Evolutionary conservation across 495 filamentous ascomycete genomes (phyloP).

Genomic region (Aspergillus heteromorphus): DNA sequence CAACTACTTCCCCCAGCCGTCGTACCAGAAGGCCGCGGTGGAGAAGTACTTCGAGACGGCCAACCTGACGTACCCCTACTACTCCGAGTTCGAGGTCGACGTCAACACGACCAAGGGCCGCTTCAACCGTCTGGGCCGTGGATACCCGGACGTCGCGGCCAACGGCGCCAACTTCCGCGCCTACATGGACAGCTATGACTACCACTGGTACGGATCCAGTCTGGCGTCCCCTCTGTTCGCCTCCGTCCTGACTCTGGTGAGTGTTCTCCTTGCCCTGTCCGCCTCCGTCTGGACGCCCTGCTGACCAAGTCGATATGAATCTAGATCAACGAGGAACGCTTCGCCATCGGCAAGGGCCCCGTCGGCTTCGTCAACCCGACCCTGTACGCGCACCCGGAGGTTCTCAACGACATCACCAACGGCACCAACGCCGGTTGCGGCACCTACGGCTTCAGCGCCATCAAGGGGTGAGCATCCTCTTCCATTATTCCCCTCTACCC

Average conservation of each 20-base stretch:
- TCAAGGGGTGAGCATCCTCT: slow-evolving; percentile 22
- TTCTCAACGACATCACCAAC: slow-evolving; percentile 55
- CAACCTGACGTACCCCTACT: slow-evolving; percentile 39
- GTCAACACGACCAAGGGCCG: slow-evolving; percentile 41
- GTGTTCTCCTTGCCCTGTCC: slow-evolving; percentile 44
- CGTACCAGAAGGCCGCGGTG: slow-evolving; percentile 53
- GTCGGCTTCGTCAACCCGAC: slow-evolving; percentile 59
- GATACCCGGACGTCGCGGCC: slow-evolving; percentile 60
- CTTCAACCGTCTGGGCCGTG: slow-evolving; percentile 56
- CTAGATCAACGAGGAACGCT: slow-evolving; percentile 56
- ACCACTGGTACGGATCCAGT: slow-evolving; percentile 47
- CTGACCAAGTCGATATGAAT: background rate
- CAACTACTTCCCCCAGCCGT: slow-evolving; percentile 57
- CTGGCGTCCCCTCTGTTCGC: slow-evolving; percentile 56
- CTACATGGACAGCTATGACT: slow-evolving; percentile 31
- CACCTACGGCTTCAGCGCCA: slow-evolving; percentile 48
- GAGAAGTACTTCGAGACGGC: slow-evolving; percentile 42
- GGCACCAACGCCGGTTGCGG: slow-evolving; percentile 58
- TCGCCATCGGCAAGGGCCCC: slow-evolving; percentile 48
- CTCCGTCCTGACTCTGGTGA: slow-evolving; percentile 43
- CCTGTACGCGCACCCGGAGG: slow-evolving; percentile 55
- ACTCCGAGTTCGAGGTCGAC: slow-evolving; percentile 20
- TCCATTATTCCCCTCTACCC: too few relatives aligned
- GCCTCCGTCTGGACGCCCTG: slow-evolving; percentile 50
- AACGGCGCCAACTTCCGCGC: slow-evolving; percentile 53